These are phyloP conservation scores for Phytophthora ramorum DNA, from an alignment of 352 stramenopile species.

Conservation along the genomic window DNA sequence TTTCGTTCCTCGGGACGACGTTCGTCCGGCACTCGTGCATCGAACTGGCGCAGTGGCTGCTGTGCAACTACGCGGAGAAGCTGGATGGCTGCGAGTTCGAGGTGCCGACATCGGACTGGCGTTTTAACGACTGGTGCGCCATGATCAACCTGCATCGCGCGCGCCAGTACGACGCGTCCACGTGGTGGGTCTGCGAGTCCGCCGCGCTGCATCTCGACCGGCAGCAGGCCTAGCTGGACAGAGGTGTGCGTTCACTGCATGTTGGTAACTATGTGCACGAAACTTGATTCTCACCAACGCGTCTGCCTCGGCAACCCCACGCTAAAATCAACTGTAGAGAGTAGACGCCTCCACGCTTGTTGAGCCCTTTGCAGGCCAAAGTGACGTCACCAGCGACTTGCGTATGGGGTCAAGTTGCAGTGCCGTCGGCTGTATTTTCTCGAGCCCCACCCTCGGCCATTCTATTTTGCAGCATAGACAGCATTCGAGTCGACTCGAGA, in stretches of 20 bases:
- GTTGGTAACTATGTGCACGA: constrained; percentile 6
- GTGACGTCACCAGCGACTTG: background rate
- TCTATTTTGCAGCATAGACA: constrained; percentile 1
- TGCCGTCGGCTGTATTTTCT: background rate
- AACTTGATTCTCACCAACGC: background rate
- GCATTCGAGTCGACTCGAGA: background rate
- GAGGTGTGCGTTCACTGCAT: constrained; percentile 15
- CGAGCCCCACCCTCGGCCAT: background rate
- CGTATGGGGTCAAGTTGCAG: too few relatives aligned
- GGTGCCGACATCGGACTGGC: constrained; percentile 27
- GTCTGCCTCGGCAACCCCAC: background rate
- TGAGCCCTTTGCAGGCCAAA: constrained; percentile 16
- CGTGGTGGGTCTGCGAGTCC: constrained; percentile 29
- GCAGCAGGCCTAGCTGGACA: constrained; percentile 4
- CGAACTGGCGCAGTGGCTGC: constrained; percentile 18
- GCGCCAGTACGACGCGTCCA: constrained; percentile 15
- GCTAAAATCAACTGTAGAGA: too few relatives aligned
- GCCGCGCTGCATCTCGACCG: constrained; percentile 8
- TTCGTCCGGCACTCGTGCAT: constrained; percentile 18
- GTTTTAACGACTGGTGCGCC: constrained; percentile 24
- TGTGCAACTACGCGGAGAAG: constrained; percentile 18
- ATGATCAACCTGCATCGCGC: constrained; percentile 22
- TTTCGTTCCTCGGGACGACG: constrained; percentile 30
- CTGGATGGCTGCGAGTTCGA: constrained; percentile 25
- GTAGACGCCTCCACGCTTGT: background rate